Evolutionary conservation across 2,329 filamentous ascomycete genomes (phyloP).

Genomic region (Pyrenophora tritici-repentis): DNA sequence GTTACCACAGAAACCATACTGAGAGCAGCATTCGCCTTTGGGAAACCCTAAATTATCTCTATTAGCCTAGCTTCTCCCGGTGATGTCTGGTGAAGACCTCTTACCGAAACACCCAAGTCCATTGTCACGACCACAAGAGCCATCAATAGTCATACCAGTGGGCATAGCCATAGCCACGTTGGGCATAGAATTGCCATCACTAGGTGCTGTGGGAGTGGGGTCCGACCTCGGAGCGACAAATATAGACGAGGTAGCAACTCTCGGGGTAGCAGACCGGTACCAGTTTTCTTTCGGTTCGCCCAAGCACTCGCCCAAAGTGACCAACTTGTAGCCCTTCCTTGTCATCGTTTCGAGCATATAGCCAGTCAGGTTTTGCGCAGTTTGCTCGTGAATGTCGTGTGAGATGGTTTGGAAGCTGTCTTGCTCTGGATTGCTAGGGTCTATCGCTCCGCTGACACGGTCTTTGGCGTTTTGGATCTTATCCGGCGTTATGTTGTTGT

Average conservation of each 20-base stretch:
- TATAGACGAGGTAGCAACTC: conserved; percentile 16
- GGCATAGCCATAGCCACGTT: conserved; percentile 9
- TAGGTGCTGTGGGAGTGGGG: conserved; percentile 18
- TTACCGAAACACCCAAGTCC: conserved; percentile 28
- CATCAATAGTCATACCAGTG: conserved; percentile 14
- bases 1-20: conserved; percentile 47
- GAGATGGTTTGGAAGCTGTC: conserved; percentile 58
- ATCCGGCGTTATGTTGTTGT: conserved; percentile 38
- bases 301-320: conserved; percentile 54
- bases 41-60: conserved; percentile 15
- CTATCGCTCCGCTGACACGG: conserved; percentile 50
- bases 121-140: conserved; percentile 23
- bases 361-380: conserved; percentile 49
- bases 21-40: conserved; percentile 47
- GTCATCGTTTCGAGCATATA: conserved; percentile 49
- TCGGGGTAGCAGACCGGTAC: conserved; percentile 47
- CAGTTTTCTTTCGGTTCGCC: conserved; percentile 52
- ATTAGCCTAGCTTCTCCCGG: background rate
- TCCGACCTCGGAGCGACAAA: conserved; percentile 17
- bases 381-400: conserved; percentile 54
- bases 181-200: conserved; percentile 4
- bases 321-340: conserved; percentile 48
- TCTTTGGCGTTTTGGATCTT: conserved; percentile 44
- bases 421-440: conserved; percentile 23
- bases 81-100: background rate